Base-by-base conservation (phyloP, 83 land plant genomes). In the Diphasiastrum complanatum region DNA sequence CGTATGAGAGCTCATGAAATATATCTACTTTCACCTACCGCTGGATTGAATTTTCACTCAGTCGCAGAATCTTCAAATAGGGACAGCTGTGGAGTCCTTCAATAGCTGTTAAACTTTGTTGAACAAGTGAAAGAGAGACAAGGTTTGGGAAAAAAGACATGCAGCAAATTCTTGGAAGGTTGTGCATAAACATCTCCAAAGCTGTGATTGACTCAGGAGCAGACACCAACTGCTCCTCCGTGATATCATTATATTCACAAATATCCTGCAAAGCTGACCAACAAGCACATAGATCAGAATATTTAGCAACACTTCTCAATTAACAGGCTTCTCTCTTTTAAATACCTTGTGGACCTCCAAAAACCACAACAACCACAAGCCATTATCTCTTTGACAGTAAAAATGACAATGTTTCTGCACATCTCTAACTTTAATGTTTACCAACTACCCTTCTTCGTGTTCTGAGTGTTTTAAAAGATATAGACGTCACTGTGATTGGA, bases 191-290 rank as follows among this genome's bases (percentile, higher is more conserved):
- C 77, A 74, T 74, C 41, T 74, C 77, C 46, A 74, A 37, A 8
- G 59, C 51, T 19, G 36, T 62, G 49, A 74, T 74, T n/a, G 53
- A 68, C 47, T 74, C 77, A 5, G 77, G 77, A 38, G 71, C 58
- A 32, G 75, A 68, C 31, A 74, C 66, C 67, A 74, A 51, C 47
- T 74, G 77, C 28, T 68, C 73, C 43, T 74, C 77, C 29, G 59
- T 68, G 56, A 74, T 68, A 59, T 74, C 77, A 68, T 74, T 74
- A 43, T 74, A 74, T 27, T 74, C 77, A 28, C 77, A 74, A 5
- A 74, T 74, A 36, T 74, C 77, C 54, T 74, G 77, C 31, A 74
- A 71, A 33, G 73, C 77, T 74, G 77, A n/a, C n/a, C n/a, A n/a
- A n/a, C n/a, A n/a, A n/a, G n/a, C n/a, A n/a, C n/a, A n/a, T n/a